Conservation (phyloP, 2,329 filamentous ascomycete species). For the Colletotrichum echinochloae region DNA sequence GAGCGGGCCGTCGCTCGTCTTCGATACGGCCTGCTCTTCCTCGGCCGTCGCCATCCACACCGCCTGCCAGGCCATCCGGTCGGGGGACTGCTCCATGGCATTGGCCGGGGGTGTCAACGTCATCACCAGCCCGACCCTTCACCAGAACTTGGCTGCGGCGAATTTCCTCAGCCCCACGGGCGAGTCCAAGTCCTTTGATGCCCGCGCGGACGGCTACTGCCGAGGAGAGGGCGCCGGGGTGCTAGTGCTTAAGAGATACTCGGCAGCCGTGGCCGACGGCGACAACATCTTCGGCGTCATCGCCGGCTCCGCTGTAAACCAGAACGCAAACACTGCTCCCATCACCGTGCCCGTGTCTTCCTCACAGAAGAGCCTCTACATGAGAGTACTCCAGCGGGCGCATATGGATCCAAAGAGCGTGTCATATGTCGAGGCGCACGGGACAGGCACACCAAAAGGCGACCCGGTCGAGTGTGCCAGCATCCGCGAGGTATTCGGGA, state of each 20-base stretch:
- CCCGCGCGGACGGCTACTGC: constrained; percentile 59
- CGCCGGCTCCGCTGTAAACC: constrained; percentile 52
- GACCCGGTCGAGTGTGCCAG: constrained; percentile 59
- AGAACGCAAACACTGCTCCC: constrained; percentile 53
- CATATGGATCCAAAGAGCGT: background rate
- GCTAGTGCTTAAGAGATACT: constrained; percentile 60
- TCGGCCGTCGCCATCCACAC: constrained; percentile 52
- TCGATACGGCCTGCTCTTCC: constrained; percentile 55
- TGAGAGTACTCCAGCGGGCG: constrained; percentile 62
- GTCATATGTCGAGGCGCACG: constrained; percentile 55
- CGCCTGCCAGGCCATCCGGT: constrained; percentile 48
- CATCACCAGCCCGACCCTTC: constrained; percentile 43
- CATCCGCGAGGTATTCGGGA: constrained; percentile 51
- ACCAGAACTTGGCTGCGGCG: constrained; percentile 42
- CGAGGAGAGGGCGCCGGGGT: constrained; percentile 60
- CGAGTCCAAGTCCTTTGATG: constrained; percentile 51
- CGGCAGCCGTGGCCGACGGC: constrained; percentile 58
- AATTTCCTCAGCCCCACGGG: constrained; percentile 47
- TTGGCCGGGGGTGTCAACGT: constrained; percentile 53
- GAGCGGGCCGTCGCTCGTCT: constrained; percentile 49
- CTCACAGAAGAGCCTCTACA: constrained; percentile 51
- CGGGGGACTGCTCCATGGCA: constrained; percentile 49
- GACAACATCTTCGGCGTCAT: constrained; percentile 59
- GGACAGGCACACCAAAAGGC: constrained; percentile 57
- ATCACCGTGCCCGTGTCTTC: constrained; percentile 44